Conservation (phyloP, 1,284 basidiomycete species). For the Athelia sp. region DNA sequence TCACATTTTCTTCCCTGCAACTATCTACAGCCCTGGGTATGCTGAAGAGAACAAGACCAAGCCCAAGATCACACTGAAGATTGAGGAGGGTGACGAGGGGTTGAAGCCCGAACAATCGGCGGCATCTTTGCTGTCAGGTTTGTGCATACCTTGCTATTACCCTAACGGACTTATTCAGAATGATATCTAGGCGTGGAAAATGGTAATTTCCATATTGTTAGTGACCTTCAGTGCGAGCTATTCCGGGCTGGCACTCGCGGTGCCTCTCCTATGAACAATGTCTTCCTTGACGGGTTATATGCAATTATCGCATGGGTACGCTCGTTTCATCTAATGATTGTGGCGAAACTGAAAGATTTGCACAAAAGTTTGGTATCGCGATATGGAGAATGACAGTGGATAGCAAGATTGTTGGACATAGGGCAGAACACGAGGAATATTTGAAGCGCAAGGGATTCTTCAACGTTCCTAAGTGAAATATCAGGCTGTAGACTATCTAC, state of each 20-base stretch:
- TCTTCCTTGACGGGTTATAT: conserved; percentile 46
- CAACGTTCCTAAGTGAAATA: too few relatives aligned
- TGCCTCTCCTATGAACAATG: conserved; percentile 59
- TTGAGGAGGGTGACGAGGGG: conserved; percentile 77
- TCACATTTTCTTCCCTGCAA: conserved; percentile 85
- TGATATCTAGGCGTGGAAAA: conserved; percentile 54
- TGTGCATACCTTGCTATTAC: conserved; percentile 10
- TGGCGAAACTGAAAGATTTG: conserved; percentile 1
- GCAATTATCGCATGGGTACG: conserved; percentile 35
- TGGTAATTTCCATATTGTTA: conserved; percentile 75
- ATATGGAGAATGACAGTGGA: conserved; percentile 52
- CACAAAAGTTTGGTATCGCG: conserved; percentile 40
- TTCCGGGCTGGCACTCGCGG: conserved; percentile 72
- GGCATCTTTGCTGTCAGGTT: conserved; percentile 58
- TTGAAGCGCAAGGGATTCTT: conserved; percentile 22
- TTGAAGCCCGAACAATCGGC: conserved; percentile 68
- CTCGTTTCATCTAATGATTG: conserved; percentile 9
- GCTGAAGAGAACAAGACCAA: conserved; percentile 81
- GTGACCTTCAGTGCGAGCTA: conserved; percentile 63
- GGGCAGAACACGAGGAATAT: conserved; percentile 43
- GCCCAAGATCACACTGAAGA: conserved; percentile 73
- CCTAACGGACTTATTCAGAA: background rate
- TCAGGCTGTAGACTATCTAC: too few relatives aligned
- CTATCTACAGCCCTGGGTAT: conserved; percentile 81
- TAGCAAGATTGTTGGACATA: conserved; percentile 36